These are phyloP conservation scores for Huiozyma sinensis DNA, from an alignment of 805 yeast genomes.

Conservation along the genomic window DNA sequence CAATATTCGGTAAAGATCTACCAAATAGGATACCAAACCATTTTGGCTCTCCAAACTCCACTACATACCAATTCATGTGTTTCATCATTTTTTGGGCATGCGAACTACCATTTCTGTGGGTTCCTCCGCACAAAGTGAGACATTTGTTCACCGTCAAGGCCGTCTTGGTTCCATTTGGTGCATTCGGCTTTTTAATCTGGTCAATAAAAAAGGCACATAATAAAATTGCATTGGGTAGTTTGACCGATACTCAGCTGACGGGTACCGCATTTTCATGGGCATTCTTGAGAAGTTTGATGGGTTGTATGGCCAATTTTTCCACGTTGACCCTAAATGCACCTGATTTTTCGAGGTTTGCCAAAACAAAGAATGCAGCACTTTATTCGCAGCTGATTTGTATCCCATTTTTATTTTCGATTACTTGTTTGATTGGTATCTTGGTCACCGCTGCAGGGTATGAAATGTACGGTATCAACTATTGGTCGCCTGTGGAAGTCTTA, in stretches of 20 bases:
- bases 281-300: slow-evolving; percentile 61
- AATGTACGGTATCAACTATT: slow-evolving; percentile 33
- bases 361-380: slow-evolving; percentile 34
- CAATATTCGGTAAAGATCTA: slow-evolving; percentile 65
- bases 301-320: slow-evolving; percentile 68
- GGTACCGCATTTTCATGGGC: slow-evolving; percentile 57
- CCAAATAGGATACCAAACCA: slow-evolving; percentile 54
- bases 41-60: slow-evolving; percentile 46
- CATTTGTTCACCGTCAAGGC: slow-evolving; percentile 80
- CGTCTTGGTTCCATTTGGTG: slow-evolving; percentile 69
- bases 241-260: slow-evolving; percentile 12
- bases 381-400: slow-evolving; percentile 49
- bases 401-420: slow-evolving; percentile 61
- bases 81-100: slow-evolving; percentile 77
- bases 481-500: slow-evolving; percentile 50
- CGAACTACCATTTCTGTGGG: slow-evolving; percentile 71
- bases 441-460: slow-evolving; percentile 57
- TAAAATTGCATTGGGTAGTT: slow-evolving; percentile 25
- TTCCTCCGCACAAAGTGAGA: slow-evolving; percentile 73
- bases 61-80: slow-evolving; percentile 60
- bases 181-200: slow-evolving; percentile 78
- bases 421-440: slow-evolving; percentile 69
- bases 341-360: slow-evolving; percentile 70
- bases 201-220: slow-evolving; percentile 72
- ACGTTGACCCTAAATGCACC: slow-evolving; percentile 74